Conservation (phyloP, 108 stramenopile genomes). For the Pseudonitzschia delicatissima region DNA sequence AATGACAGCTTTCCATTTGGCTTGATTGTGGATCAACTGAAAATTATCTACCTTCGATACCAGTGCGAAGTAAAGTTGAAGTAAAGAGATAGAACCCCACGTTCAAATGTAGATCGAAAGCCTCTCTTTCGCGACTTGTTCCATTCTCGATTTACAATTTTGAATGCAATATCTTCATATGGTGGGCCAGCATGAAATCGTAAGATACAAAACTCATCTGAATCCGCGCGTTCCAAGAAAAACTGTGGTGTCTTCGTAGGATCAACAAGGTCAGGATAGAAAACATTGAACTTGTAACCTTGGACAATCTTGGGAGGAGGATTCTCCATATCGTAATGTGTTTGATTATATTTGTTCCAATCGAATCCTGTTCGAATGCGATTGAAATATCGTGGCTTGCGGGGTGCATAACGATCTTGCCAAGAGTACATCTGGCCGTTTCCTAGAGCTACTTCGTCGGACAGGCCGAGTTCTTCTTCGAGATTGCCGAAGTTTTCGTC, state of each 20-base stretch:
- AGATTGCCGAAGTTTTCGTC: conserved; percentile 78
- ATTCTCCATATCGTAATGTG: conserved; percentile 97
- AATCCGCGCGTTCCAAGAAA: conserved; percentile 84
- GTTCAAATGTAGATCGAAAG: conserved; percentile 93
- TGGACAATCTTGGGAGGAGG: conserved; percentile 99
- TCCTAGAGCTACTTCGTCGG: conserved; percentile 62
- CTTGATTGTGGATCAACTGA: neutral
- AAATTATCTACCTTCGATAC: conserved; percentile 88
- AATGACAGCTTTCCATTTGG: neutral
- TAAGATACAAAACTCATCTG: conserved; percentile 94
- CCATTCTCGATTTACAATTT: conserved; percentile 99
- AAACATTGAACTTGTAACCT: conserved; percentile 99
- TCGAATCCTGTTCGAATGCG: conserved; percentile 98
- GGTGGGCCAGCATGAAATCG: conserved; percentile 97
- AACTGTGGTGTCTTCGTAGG: conserved; percentile 92
- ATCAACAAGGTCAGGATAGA: conserved; percentile 99
- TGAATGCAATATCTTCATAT: conserved; percentile 99
- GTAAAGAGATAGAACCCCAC: conserved; percentile 93
- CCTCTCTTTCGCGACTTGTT: conserved; percentile 90
- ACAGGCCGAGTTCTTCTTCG: conserved; percentile 84
- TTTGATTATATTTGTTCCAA: conserved; percentile 99
- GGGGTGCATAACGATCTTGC: conserved; percentile 94
- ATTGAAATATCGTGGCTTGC: conserved; percentile 99
- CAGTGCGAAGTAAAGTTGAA: conserved; percentile 96
- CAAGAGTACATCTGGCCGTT: conserved; percentile 55